Evolutionary conservation across 768 basidiomycete species (phyloP).

Genomic region (Agrocybe chaxingu): DNA sequence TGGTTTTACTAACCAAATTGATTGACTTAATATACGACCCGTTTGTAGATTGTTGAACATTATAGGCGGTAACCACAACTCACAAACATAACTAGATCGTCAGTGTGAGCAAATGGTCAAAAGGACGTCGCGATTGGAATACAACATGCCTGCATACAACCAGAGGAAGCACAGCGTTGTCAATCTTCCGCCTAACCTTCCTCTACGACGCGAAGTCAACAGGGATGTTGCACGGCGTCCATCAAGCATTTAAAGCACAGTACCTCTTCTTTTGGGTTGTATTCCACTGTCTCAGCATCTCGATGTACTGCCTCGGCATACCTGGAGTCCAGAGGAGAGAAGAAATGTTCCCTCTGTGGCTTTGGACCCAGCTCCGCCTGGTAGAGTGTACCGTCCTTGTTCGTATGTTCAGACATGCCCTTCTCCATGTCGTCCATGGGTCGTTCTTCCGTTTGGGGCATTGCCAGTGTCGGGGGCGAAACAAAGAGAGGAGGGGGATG

Average conservation of each 20-base stretch:
- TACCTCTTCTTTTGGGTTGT: slow-evolving; percentile 48
- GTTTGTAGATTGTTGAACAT: slow-evolving; percentile 10
- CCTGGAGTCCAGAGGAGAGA: slow-evolving; percentile 40
- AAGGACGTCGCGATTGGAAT: background rate
- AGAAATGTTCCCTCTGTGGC: slow-evolving; percentile 43
- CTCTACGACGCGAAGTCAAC: slow-evolving; percentile 23
- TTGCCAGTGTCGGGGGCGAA: background rate
- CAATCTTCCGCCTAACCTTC: slow-evolving; percentile 47
- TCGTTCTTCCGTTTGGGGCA: slow-evolving; percentile 4
- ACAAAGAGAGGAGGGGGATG: background rate
- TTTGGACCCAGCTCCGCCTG: slow-evolving; percentile 38
- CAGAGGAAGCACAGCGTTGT: slow-evolving; percentile 44
- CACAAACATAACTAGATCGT: slow-evolving; percentile 42
- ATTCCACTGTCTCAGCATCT: slow-evolving; percentile 48
- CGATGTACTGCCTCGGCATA: slow-evolving; percentile 48
- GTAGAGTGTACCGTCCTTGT: slow-evolving; percentile 34
- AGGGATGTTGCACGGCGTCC: background rate
- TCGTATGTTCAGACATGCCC: slow-evolving; percentile 11
- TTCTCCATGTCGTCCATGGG: slow-evolving; percentile 9
- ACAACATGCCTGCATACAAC: slow-evolving; percentile 44
- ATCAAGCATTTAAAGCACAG: too few relatives aligned
- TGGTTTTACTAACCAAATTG: slow-evolving; percentile 36
- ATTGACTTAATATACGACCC: slow-evolving; percentile 26
- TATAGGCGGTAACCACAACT: slow-evolving; percentile 15
- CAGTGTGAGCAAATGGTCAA: background rate